A percentile compares a stretch with the other conserved stretches of the same genome.
Evolutionary conservation across 2,329 filamentous ascomycete species (phyloP).

Genomic region (Bipolaris gigantea): DNA sequence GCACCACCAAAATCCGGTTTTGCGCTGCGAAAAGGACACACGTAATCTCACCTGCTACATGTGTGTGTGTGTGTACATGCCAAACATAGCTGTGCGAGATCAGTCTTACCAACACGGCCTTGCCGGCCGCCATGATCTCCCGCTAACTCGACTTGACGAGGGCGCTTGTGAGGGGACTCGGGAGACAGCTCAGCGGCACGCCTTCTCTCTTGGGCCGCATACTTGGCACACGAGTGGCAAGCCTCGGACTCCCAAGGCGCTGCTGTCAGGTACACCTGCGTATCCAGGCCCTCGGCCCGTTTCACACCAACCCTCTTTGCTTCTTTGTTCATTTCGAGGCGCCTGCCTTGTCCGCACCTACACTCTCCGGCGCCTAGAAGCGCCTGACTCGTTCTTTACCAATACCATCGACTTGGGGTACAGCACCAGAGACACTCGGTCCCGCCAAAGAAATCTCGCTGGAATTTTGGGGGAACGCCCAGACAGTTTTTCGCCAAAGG

Average conservation of each 20-base stretch:
- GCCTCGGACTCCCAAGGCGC: not conserved
- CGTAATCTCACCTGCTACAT: no score
- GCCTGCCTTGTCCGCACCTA: not conserved
- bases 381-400: not conserved
- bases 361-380: not conserved
- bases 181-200: slow-evolving; percentile 6
- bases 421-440: not conserved
- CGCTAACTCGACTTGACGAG: slow-evolving; percentile 5
- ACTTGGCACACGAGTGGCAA: not conserved
- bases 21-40: not conserved
- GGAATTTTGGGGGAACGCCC: not conserved
- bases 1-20: slow-evolving; percentile 1
- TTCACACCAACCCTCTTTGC: not conserved
- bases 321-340: not conserved
- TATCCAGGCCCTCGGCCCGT: not conserved
- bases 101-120: not conserved
- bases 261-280: slow-evolving; percentile 3
- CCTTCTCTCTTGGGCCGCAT: not conserved
- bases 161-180: not conserved
- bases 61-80: no score
- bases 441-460: not conserved
- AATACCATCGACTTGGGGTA: not conserved
- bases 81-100: not conserved
- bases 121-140: slow-evolving; percentile 8
- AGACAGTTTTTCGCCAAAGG: not conserved